These are phyloP conservation scores for Globisporangium middletonii DNA, from an alignment of 352 stramenopile genomes.

Conservation along the genomic window DNA sequence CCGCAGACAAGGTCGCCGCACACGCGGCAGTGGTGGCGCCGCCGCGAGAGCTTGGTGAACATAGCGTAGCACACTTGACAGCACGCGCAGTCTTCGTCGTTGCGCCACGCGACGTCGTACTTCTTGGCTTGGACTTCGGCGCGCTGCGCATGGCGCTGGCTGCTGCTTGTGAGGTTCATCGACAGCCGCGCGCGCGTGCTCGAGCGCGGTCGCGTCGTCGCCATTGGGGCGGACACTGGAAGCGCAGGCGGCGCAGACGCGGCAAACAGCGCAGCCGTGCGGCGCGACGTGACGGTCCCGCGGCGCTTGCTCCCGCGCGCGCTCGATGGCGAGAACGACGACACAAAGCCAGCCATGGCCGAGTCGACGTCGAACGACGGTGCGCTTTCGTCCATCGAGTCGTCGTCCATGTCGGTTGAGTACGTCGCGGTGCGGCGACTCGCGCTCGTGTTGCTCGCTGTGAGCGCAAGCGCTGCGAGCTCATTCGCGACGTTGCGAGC, in stretches of 20 bases:
- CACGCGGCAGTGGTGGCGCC: conserved; percentile 75
- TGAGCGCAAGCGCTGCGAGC: conserved; percentile 2
- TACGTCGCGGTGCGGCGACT: conserved; percentile 1
- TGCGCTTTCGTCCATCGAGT: not conserved
- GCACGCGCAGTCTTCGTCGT: conserved; percentile 47
- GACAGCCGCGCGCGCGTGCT: conserved; percentile 24
- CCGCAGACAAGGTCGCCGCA: conserved; percentile 76
- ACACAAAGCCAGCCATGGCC: conserved; percentile 18
- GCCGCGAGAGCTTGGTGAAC: conserved; percentile 68
- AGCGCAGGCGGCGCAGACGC: too few relatives aligned
- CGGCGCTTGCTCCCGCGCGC: too few relatives aligned
- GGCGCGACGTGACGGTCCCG: too few relatives aligned
- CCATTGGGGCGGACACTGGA: not conserved
- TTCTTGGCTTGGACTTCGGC: conserved; percentile 34
- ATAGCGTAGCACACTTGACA: conserved; percentile 66
- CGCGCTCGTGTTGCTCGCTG: conserved; percentile 1
- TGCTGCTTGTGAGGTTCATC: conserved; percentile 11
- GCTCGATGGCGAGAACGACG: conserved; percentile 16
- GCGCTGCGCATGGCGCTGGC: conserved; percentile 8
- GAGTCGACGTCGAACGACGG: conserved; percentile 17
- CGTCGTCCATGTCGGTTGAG: conserved; percentile 9
- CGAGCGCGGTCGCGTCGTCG: conserved; percentile 23
- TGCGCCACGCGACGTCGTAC: conserved; percentile 68
- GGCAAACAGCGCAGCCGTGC: not conserved
- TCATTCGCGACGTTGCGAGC: conserved; percentile 3